Evolutionary conservation across 2,329 filamentous ascomycete genomes (phyloP).

Genomic region (Microcyclosporella mali): DNA sequence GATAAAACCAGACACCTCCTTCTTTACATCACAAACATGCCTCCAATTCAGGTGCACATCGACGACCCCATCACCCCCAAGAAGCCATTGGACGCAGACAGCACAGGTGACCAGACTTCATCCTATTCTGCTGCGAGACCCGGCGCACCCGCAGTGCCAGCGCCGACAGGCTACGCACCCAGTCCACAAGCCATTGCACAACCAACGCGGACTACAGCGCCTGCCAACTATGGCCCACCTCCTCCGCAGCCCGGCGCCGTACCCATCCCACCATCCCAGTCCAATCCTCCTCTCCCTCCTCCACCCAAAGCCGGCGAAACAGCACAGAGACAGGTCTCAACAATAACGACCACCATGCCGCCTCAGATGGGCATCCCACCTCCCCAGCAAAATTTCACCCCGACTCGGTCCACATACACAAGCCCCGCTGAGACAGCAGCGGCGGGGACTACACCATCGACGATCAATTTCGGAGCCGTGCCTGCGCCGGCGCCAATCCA

Average conservation of each 20-base stretch:
- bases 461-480: slow-evolving; percentile 34
- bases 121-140: slow-evolving; percentile 29
- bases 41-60: slow-evolving; percentile 8
- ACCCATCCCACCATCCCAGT: slow-evolving; percentile 23
- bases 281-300: slow-evolving; percentile 32
- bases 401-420: slow-evolving; percentile 34
- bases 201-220: slow-evolving; percentile 20
- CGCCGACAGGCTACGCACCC: slow-evolving; percentile 26
- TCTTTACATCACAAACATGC: slow-evolving; percentile 2
- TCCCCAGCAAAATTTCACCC: slow-evolving; percentile 33
- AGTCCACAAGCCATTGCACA: slow-evolving; percentile 19
- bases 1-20: too few species aligned
- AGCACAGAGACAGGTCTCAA: slow-evolving; percentile 15
- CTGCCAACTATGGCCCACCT: slow-evolving; percentile 32
- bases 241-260: slow-evolving; percentile 40
- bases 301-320: slow-evolving; percentile 36
- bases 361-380: slow-evolving; percentile 37
- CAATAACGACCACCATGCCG: slow-evolving; percentile 30
- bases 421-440: slow-evolving; percentile 10
- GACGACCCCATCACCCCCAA: slow-evolving; percentile 41
- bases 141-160: slow-evolving; percentile 25
- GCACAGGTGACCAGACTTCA: slow-evolving; percentile 17
- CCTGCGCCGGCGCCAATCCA: slow-evolving; percentile 21
- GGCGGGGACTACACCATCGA: slow-evolving; percentile 30
- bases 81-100: slow-evolving; percentile 30